Evolutionary conservation across 78 protist genomes (phyloP).

Genomic region (Dictyostelium brefeldianum): DNA sequence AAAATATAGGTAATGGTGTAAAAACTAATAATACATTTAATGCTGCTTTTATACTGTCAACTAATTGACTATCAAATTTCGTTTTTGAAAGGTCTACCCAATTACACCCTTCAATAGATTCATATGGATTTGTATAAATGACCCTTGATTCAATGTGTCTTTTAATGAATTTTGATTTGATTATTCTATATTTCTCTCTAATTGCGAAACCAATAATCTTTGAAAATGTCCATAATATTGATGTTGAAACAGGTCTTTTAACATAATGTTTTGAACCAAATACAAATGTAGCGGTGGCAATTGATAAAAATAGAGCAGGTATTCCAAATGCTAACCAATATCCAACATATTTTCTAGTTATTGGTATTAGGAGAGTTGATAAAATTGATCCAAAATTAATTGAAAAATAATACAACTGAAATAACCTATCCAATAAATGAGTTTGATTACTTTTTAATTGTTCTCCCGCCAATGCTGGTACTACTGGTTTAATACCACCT

Average conservation of each 20-base stretch:
- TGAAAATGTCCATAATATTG: slow-evolving; percentile 8
- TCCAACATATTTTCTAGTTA: slow-evolving; percentile 41
- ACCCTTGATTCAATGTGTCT: background rate
- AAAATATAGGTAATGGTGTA: slow-evolving; percentile 82
- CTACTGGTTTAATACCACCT: slow-evolving; percentile 84
- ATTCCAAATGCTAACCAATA: slow-evolving; percentile 87
- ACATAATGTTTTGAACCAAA: slow-evolving; percentile 58
- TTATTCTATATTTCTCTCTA: background rate
- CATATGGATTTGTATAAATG: background rate
- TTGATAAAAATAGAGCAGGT: slow-evolving; percentile 79
- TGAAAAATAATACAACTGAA: slow-evolving; percentile 79
- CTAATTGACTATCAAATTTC: slow-evolving; percentile 16
- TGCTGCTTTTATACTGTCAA: slow-evolving; percentile 15
- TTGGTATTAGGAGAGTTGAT: slow-evolving; percentile 84
- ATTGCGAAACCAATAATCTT: slow-evolving; percentile 13
- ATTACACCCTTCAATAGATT: background rate
- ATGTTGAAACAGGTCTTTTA: slow-evolving; percentile 25
- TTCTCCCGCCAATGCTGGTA: slow-evolving; percentile 86
- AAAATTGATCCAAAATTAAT: slow-evolving; percentile 83
- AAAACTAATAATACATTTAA: slow-evolving; percentile 18
- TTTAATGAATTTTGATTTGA: background rate
- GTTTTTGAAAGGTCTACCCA: slow-evolving; percentile 30
- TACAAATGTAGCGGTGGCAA: slow-evolving; percentile 44
- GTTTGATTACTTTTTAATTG: slow-evolving; percentile 66
- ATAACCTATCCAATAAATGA: slow-evolving; percentile 37